Evolutionary conservation across 2,329 filamentous ascomycete species (phyloP).

Genomic region (Sporothrix luriei): DNA sequence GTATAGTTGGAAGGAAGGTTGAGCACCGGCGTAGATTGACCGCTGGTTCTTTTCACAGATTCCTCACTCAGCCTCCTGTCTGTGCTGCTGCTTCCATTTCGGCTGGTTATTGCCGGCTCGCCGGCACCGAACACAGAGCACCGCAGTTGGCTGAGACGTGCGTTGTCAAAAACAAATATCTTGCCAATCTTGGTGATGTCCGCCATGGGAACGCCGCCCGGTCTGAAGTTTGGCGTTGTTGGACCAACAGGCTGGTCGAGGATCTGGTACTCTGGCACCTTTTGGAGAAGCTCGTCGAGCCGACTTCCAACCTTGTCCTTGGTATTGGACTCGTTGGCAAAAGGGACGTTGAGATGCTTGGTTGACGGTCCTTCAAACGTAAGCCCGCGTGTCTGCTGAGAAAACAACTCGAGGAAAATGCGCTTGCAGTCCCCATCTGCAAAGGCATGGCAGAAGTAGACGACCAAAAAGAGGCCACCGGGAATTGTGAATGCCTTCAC

Average conservation of each 20-base stretch:
- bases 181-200: conserved; percentile 46
- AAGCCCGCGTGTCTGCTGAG: conserved; percentile 42
- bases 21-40: background rate
- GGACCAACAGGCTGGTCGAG: conserved; percentile 44
- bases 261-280: conserved; percentile 47
- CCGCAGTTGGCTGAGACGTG: conserved; percentile 42
- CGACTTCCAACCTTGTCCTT: conserved; percentile 35
- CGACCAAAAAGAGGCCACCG: conserved; percentile 47
- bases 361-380: conserved; percentile 37
- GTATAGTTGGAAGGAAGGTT: conserved; percentile 46
- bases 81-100: background rate
- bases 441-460: conserved; percentile 49
- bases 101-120: background rate
- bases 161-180: conserved; percentile 47
- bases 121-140: conserved; percentile 37
- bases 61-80: background rate
- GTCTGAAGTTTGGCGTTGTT: conserved; percentile 42
- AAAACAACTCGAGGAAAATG: conserved; percentile 47
- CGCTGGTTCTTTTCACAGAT: background rate
- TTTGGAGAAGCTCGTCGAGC: conserved; percentile 37
- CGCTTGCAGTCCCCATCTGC: conserved; percentile 48
- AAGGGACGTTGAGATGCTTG: conserved; percentile 34
- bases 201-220: conserved; percentile 39
- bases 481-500: conserved; percentile 46
- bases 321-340: conserved; percentile 32